Evolutionary conservation across 2,329 filamentous ascomycete species (phyloP).

Genomic region (Dactylellina haptotyla): DNA sequence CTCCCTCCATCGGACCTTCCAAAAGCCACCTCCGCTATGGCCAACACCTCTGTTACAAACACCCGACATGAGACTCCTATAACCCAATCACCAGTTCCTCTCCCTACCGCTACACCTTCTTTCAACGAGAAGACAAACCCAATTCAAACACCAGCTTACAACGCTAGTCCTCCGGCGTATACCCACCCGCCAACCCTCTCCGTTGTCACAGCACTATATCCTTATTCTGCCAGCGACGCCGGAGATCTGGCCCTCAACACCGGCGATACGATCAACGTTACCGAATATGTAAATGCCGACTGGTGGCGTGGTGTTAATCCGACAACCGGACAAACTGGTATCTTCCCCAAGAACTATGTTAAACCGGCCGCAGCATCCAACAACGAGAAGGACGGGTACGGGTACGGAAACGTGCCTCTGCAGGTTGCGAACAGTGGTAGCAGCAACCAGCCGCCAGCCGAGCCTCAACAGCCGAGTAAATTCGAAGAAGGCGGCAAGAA

Average conservation of each 20-base stretch:
- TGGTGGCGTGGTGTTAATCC: conserved; percentile 95
- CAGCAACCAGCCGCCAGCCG: conserved; percentile 69
- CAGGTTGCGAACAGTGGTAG: conserved; percentile 59
- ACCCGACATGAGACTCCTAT: conserved; percentile 14
- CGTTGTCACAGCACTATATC: conserved; percentile 82
- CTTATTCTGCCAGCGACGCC: conserved; percentile 80
- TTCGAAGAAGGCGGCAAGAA: conserved; percentile 84
- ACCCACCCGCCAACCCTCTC: conserved; percentile 71
- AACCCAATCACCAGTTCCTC: background rate
- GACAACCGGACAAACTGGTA: conserved; percentile 84
- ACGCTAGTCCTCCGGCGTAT: conserved; percentile 65
- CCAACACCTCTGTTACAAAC: conserved; percentile 17
- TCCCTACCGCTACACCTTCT: background rate
- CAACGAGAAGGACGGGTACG: conserved; percentile 60
- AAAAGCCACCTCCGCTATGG: background rate
- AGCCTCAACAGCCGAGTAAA: conserved; percentile 69
- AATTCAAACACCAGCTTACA: conserved; percentile 20
- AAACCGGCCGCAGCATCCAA: conserved; percentile 73
- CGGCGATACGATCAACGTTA: conserved; percentile 81
- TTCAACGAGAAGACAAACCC: conserved; percentile 49
- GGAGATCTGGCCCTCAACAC: conserved; percentile 84
- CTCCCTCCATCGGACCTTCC: conserved; percentile 29
- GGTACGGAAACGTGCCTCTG: conserved; percentile 56
- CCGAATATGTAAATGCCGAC: conserved; percentile 94
- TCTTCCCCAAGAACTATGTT: conserved; percentile 94